Evolutionary conservation across 2,329 filamentous ascomycete genomes (phyloP).

Genomic region (Colletotrichum sp.): DNA sequence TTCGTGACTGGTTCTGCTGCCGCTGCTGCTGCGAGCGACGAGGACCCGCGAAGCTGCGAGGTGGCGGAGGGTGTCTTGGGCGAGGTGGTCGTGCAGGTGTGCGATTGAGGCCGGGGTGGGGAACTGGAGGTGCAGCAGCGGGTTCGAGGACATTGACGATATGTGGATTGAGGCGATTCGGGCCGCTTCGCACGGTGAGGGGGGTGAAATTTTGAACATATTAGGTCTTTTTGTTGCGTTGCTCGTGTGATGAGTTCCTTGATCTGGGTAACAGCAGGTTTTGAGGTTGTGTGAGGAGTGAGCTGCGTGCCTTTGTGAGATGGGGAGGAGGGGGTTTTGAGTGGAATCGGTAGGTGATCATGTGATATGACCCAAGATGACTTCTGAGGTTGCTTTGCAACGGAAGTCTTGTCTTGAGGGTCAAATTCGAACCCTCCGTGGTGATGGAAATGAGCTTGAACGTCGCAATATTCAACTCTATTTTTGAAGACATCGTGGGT

Average conservation of each 20-base stretch:
- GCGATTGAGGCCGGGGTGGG: conserved; percentile 34
- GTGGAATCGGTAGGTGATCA: not conserved
- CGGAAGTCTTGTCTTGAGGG: not conserved
- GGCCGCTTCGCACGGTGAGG: conserved; percentile 17
- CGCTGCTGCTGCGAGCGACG: conserved; percentile 29
- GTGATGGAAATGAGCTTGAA: not conserved
- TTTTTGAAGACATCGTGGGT: not conserved
- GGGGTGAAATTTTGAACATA: not conserved
- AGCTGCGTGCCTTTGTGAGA: not conserved
- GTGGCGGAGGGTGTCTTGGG: conserved; percentile 33
- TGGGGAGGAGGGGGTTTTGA: not conserved
- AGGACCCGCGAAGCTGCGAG: conserved; percentile 33
- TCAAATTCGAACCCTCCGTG: not conserved
- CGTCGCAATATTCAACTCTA: not conserved
- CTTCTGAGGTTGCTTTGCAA: not conserved
- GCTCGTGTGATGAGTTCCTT: not conserved
- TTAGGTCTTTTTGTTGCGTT: not conserved
- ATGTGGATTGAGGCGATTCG: conserved; percentile 38
- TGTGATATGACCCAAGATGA: not conserved
- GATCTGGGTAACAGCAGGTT: not conserved
- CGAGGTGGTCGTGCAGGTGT: conserved; percentile 34
- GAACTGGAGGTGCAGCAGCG: conserved; percentile 44
- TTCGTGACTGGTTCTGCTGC: not conserved
- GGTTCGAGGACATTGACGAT: conserved; percentile 42
- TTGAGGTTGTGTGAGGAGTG: not conserved